Percentiles rank a stretch among this genome's conserved stretches.
phyloP scores from a whole-genome alignment of 306 rosid species.

The Cucurbita ficifolia region DNA sequence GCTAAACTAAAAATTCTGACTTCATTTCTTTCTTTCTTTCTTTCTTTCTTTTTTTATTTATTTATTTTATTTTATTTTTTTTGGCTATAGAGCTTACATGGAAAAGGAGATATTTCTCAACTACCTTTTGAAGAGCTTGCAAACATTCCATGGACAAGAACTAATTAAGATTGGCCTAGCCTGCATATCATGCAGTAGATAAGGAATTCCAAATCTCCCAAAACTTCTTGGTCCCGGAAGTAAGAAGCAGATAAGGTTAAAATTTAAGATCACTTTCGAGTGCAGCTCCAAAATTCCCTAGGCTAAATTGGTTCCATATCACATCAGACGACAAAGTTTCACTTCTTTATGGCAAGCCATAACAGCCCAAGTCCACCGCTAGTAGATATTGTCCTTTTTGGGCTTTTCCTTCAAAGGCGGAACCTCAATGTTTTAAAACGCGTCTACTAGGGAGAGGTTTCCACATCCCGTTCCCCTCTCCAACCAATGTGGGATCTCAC shows the following conservation, averaged over 20 bases:
- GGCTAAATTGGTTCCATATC: conserved; percentile 58
- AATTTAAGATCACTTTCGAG: conserved; percentile 42
- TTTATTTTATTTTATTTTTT: background rate
- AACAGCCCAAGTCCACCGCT: too few relatives aligned
- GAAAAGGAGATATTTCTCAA: background rate
- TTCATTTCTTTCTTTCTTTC: too few relatives aligned
- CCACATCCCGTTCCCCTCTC: too few relatives aligned
- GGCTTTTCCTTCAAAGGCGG: too few relatives aligned
- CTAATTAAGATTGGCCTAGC: conserved; percentile 11
- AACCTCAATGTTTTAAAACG: too few relatives aligned
- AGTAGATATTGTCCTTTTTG: too few relatives aligned
- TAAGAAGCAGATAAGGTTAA: conserved; percentile 53
- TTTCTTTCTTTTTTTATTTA: too few relatives aligned
- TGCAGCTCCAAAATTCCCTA: conserved; percentile 54
- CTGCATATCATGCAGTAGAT: conserved; percentile 38
- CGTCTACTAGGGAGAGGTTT: too few relatives aligned
- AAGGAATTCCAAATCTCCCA: conserved; percentile 77
- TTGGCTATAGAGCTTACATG: background rate
- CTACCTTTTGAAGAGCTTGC: background rate
- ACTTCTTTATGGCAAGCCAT: conserved; percentile 54
- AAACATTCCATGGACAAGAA: background rate
- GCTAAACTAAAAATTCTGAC: background rate
- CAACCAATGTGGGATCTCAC: too few relatives aligned
- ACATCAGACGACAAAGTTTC: conserved; percentile 45
- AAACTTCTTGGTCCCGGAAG: conserved; percentile 47